phyloP scores from a whole-genome alignment of 75 land plant species.

The Cryptomeria japonica region DNA sequence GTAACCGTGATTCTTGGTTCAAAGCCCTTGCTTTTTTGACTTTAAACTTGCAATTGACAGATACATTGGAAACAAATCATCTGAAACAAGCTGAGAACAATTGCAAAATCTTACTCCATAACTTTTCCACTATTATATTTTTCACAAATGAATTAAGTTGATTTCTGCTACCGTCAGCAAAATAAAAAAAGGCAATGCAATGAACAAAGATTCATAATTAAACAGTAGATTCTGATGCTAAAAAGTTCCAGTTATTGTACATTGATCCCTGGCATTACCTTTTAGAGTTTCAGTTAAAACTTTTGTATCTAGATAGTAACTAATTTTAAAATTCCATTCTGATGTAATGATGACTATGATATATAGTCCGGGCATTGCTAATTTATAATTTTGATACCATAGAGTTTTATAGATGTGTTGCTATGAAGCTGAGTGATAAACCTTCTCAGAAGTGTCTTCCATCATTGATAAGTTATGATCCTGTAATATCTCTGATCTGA shows the following conservation, averaged over 20 bases:
- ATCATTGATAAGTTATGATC: not conserved
- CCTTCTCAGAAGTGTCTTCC: not conserved
- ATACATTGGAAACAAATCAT: not conserved
- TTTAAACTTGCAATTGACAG: not conserved
- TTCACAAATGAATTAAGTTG: too few relatives aligned
- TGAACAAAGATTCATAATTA: not conserved
- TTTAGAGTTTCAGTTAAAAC: not conserved
- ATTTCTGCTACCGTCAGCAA: too few relatives aligned
- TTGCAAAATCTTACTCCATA: too few relatives aligned
- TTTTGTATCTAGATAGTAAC: not conserved
- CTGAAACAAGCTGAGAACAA: not conserved
- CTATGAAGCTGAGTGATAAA: not conserved
- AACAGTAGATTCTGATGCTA: not conserved
- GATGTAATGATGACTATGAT: not conserved
- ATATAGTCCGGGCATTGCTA: not conserved
- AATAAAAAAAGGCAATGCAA: not conserved
- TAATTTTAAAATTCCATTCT: not conserved
- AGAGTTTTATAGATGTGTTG: not conserved
- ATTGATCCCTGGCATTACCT: not conserved
- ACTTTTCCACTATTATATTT: too few relatives aligned
- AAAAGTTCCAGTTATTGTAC: not conserved
- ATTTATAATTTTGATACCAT: not conserved
- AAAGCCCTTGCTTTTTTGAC: not conserved
- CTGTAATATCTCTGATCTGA: too few relatives aligned
- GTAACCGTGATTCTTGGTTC: too few relatives aligned